These are phyloP conservation scores for Paraphoma chrysanthemicola DNA, from an alignment of 2,329 filamentous ascomycete species.

Conservation along the genomic window DNA sequence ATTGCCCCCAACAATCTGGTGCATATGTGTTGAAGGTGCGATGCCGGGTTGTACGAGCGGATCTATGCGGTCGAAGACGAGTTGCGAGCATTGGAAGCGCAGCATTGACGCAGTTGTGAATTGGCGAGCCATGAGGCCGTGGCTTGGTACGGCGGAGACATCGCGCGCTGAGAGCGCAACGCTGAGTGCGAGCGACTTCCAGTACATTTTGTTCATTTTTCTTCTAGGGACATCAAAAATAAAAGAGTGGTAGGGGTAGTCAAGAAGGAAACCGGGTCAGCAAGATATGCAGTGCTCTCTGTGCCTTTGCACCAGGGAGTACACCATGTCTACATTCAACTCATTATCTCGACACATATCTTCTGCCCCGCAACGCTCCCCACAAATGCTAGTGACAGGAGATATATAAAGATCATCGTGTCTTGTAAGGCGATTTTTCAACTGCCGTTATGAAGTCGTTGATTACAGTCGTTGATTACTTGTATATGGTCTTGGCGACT, in stretches of 20 bases:
- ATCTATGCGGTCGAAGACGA: conserved; percentile 29
- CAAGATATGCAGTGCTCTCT: background rate
- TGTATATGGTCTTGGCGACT: background rate
- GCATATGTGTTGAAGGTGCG: conserved; percentile 25
- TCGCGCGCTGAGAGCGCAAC: conserved; percentile 25
- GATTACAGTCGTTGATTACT: background rate
- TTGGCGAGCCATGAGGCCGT: conserved; percentile 28
- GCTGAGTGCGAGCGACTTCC: conserved; percentile 21
- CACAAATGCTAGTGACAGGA: background rate
- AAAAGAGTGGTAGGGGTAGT: background rate
- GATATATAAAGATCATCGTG: background rate
- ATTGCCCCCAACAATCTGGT: conserved; percentile 39
- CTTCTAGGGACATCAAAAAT: background rate
- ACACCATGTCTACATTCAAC: background rate
- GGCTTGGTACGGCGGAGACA: conserved; percentile 18
- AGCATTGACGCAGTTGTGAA: conserved; percentile 36
- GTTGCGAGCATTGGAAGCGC: conserved; percentile 29
- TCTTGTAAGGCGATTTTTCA: background rate
- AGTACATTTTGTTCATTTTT: conserved; percentile 23
- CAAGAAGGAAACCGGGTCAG: background rate
- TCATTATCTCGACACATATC: background rate
- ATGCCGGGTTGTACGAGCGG: conserved; percentile 29
- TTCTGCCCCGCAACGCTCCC: background rate
- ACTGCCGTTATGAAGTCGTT: background rate
- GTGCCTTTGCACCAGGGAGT: background rate